Base-by-base conservation (phyloP, 495 filamentous ascomycete genomes). In the Hypomontagnella submonticulosa region DNA sequence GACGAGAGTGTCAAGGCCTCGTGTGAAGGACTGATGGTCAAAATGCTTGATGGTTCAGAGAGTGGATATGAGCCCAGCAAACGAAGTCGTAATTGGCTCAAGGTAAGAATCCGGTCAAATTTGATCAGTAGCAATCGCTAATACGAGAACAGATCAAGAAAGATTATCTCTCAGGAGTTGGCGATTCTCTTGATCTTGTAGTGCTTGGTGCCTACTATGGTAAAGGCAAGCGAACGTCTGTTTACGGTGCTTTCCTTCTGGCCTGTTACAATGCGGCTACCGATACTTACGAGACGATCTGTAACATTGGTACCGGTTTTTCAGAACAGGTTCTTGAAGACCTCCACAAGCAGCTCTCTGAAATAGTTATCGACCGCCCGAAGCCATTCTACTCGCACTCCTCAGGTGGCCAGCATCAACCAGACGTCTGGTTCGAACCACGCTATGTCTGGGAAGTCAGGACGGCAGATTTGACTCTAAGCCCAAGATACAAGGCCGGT, bases 251-350 rank as follows among this genome's bases (percentile, higher is more conserved):
- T 20, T 99, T 98, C 83, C 83, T 97, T 11, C 82, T 99, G 0
- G 96, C 93, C 1, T 97, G 93, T 75, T 97, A 96, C 81, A 97
- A 97, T 77, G 74, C 88, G 2, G 80, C 73, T 38, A 84, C 80
- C 11, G 90, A 99, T 54, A 87, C 76, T 8, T 98, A 93, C 77
- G 96, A 99, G 76, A 95, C 91, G 0, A 89, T 98, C 19, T 99
- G 96, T 84, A 99, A 99, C 73, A 97, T 99, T 66, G 95, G 95
- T 59, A 99, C 95, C 2, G 95, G 95, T 1, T 99, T 99, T 76
- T 94, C 89, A 3, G 95, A 99, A 77, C 89, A 84, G 1, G 80
- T 90, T 3, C 87, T 99, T 3, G 89, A 96, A 69, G 89, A 92
- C 44, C 80, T 98, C 8, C 88, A 99, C 79, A 76, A 80, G 9